These are phyloP conservation scores for Mycogone perniciosa DNA, from an alignment of 2,329 filamentous ascomycete genomes.

Conservation along the genomic window DNA sequence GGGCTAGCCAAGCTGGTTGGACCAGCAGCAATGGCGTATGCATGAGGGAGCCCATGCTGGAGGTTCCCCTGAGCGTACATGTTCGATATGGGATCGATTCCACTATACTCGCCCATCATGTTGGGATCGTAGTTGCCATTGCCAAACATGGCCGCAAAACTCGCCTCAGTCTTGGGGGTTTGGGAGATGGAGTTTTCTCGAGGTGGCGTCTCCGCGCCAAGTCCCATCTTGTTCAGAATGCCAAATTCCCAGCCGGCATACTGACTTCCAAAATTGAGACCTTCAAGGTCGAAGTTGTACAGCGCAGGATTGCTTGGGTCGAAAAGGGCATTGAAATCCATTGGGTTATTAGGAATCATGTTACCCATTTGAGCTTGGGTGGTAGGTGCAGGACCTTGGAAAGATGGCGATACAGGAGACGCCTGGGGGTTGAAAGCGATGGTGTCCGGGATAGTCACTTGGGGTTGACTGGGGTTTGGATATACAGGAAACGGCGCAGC, in stretches of 20 bases:
- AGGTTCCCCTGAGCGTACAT: constrained; percentile 52
- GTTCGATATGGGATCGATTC: constrained; percentile 43
- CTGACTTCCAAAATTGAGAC: constrained; percentile 82
- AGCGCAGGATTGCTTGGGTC: constrained; percentile 87
- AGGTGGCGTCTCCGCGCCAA: constrained; percentile 65
- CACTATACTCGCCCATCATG: constrained; percentile 44
- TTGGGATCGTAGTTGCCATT: constrained; percentile 45
- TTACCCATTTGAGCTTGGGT: constrained; percentile 41
- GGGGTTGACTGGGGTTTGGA: constrained; percentile 37
- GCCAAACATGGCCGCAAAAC: constrained; percentile 42
- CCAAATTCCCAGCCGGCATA: constrained; percentile 94
- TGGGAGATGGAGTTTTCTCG: constrained; percentile 53
- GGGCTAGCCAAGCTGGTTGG: constrained; percentile 58
- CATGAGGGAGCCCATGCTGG: constrained; percentile 57
- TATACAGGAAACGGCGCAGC: constrained; percentile 47
- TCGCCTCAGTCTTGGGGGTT: constrained; percentile 31
- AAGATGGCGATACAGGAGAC: constrained; percentile 69
- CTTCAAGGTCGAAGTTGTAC: constrained; percentile 94
- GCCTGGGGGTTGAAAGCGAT: constrained; percentile 58
- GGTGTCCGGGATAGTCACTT: constrained; percentile 42
- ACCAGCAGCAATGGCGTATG: constrained; percentile 58
- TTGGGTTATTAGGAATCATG: constrained; percentile 43
- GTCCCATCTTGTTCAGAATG: constrained; percentile 90
- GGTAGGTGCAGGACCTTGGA: constrained; percentile 49
- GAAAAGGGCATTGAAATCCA: constrained; percentile 61